A percentile compares a stretch with the other conserved stretches of the same genome.
Conservation (phyloP, 768 basidiomycete genomes). For the Leccinum ochraceum region DNA sequence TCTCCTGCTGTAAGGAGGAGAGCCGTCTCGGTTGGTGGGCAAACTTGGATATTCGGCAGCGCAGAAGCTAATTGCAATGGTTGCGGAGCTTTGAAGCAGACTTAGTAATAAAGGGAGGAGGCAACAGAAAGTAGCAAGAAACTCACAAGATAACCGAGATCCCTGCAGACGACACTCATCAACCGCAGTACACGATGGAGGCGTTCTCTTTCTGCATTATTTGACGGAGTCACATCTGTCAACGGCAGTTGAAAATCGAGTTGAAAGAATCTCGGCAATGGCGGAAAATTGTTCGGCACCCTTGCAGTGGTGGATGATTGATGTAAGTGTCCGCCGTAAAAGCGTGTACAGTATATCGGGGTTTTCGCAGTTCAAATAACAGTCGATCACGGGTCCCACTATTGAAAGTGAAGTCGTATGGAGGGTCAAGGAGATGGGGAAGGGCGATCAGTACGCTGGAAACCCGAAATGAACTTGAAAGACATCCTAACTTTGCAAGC, state of each 20-base stretch:
- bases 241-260: slow-evolving; percentile 34
- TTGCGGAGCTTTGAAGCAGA: slow-evolving; percentile 35
- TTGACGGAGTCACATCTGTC: slow-evolving; percentile 1
- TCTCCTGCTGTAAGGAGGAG: slow-evolving; percentile 44
- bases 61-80: slow-evolving; percentile 36
- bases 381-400: slow-evolving; percentile 55
- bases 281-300: slow-evolving; percentile 61
- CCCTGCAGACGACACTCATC: slow-evolving; percentile 59
- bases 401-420: slow-evolving; percentile 75
- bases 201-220: slow-evolving; percentile 34
- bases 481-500: slow-evolving; percentile 67
- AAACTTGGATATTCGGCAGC: slow-evolving; percentile 30
- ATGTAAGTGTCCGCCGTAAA: slow-evolving; percentile 72
- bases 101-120: slow-evolving; percentile 3
- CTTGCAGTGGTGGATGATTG: slow-evolving; percentile 82
- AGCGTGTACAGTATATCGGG: slow-evolving; percentile 51
- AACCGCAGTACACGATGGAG: slow-evolving; percentile 58
- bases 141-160: slow-evolving; percentile 61
- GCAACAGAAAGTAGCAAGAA: slow-evolving; percentile 7
- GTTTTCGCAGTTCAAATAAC: slow-evolving; percentile 46
- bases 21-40: slow-evolving; percentile 28
- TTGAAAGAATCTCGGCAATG: slow-evolving; percentile 54
- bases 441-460: neutral
- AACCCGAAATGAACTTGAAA: slow-evolving; percentile 5
- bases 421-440: slow-evolving; percentile 67